phyloP scores from a whole-genome alignment of 139 green algal species.

The Chlorella sp. region DNA sequence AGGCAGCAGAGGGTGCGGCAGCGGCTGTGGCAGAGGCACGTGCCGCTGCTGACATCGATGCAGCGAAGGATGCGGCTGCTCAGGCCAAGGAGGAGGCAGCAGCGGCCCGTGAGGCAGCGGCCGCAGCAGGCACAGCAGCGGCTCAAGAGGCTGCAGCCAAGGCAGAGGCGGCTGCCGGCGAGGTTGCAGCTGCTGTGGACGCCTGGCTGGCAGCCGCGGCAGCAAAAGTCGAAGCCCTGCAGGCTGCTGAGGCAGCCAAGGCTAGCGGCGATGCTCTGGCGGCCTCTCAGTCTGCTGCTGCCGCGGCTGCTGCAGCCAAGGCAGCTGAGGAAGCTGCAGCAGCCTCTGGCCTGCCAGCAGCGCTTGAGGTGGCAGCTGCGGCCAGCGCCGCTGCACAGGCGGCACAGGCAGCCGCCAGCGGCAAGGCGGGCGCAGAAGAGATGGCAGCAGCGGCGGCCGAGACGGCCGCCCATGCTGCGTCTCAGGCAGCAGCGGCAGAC shows the following conservation, averaged over 20 bases:
- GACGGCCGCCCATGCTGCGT: too few species aligned
- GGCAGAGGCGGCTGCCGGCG: background rate
- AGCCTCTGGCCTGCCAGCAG: background rate
- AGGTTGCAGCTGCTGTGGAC: background rate
- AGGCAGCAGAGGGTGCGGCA: background rate
- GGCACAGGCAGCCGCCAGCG: too few species aligned
- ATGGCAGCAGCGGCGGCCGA: too few species aligned
- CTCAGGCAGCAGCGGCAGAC: too few species aligned
- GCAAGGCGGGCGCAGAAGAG: too few species aligned
- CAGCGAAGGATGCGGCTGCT: background rate
- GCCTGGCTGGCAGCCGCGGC: background rate
- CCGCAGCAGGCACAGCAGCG: background rate
- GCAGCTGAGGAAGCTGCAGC: background rate
- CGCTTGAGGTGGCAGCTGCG: background rate
- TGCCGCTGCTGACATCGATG: background rate
- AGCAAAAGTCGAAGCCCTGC: background rate
- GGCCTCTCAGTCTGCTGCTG: background rate
- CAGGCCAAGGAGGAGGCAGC: background rate
- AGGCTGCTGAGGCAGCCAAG: background rate
- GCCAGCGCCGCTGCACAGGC: background rate
- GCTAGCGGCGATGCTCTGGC: constrained; percentile 12
- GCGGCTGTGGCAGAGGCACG: background rate
- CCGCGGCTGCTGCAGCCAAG: background rate
- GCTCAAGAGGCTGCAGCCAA: background rate
- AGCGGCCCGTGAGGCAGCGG: background rate